These are phyloP conservation scores for Salvia sclarea DNA, from an alignment of 305 asterid species.

Conservation along the genomic window DNA sequence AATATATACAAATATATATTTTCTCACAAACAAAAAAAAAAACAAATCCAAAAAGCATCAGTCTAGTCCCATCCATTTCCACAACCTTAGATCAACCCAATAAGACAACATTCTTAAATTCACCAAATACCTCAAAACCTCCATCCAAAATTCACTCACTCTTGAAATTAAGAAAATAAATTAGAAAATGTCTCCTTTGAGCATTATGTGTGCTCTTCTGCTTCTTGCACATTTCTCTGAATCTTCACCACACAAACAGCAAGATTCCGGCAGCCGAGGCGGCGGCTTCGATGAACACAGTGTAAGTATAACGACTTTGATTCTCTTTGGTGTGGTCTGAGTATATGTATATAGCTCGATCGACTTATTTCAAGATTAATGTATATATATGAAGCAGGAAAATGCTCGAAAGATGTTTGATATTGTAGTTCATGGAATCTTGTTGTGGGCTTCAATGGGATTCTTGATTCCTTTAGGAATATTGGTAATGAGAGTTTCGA, in stretches of 20 bases:
- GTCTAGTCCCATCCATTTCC: conserved; percentile 1
- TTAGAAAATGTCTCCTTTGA: conserved; percentile 8
- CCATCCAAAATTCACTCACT: neutral
- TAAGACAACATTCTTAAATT: conserved; percentile 24
- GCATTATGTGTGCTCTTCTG: conserved; percentile 27
- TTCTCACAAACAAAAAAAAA: neutral
- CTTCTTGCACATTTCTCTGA: conserved; percentile 40
- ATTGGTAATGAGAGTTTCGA: conserved; percentile 62
- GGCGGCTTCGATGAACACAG: conserved; percentile 22
- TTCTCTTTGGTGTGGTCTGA: neutral
- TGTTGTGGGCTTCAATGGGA: conserved; percentile 81
- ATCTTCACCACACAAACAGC: conserved; percentile 38
- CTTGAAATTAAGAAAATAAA: neutral
- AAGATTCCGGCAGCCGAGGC: conserved; percentile 22
- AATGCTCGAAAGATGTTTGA: conserved; percentile 45
- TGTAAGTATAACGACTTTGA: conserved; percentile 27
- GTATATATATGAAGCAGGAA: conserved; percentile 43
- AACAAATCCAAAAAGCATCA: neutral
- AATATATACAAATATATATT: neutral
- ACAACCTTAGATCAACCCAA: conserved; percentile 5
- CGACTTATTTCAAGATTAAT: neutral
- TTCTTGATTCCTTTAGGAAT: conserved; percentile 75
- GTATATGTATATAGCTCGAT: conserved; percentile 10
- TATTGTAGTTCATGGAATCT: conserved; percentile 67
- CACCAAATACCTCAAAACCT: conserved; percentile 12